A percentile compares a stretch with the other conserved stretches of the same genome.
Conservation (phyloP, 2,329 filamentous ascomycete species). For the Cercospora sojina region DNA sequence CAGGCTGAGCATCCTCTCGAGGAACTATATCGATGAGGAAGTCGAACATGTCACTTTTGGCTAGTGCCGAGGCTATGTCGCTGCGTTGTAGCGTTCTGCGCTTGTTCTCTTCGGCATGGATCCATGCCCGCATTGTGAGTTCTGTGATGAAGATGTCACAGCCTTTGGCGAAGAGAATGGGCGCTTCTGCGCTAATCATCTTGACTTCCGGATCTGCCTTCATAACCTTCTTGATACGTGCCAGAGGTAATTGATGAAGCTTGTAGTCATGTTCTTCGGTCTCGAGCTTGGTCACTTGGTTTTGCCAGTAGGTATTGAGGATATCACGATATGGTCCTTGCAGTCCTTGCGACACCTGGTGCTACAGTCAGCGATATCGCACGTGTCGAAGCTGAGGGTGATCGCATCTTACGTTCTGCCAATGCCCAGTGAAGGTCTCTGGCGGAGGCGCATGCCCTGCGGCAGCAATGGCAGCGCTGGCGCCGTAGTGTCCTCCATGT, state of each 20-base stretch:
- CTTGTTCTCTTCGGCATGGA: slow-evolving; percentile 99
- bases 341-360: slow-evolving; percentile 88
- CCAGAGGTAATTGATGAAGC: slow-evolving; percentile 90
- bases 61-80: slow-evolving; percentile 91
- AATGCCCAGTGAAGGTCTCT: slow-evolving; percentile 89
- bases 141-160: slow-evolving; percentile 97
- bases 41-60: slow-evolving; percentile 99
- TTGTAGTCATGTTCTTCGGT: slow-evolving; percentile 97
- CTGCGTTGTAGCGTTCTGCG: slow-evolving; percentile 89
- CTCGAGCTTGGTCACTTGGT: slow-evolving; percentile 94
- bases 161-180: slow-evolving; percentile 95
- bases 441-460: slow-evolving; percentile 84
- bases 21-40: slow-evolving; percentile 99
- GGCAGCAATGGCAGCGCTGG: slow-evolving; percentile 68
- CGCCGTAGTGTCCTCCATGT: slow-evolving; percentile 52
- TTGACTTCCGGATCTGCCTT: slow-evolving; percentile 99
- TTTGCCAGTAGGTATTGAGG: slow-evolving; percentile 98
- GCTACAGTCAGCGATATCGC: slow-evolving; percentile 18
- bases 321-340: slow-evolving; percentile 94
- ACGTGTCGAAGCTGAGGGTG: slow-evolving; percentile 2
- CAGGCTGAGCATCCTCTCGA: slow-evolving; percentile 83
- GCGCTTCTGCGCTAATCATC: slow-evolving; percentile 98
- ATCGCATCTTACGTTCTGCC: slow-evolving; percentile 76
- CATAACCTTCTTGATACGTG: slow-evolving; percentile 99
- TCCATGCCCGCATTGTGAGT: slow-evolving; percentile 98